Conservation (phyloP, 2,329 filamentous ascomycete genomes). For the Grosmannia serpens region DNA sequence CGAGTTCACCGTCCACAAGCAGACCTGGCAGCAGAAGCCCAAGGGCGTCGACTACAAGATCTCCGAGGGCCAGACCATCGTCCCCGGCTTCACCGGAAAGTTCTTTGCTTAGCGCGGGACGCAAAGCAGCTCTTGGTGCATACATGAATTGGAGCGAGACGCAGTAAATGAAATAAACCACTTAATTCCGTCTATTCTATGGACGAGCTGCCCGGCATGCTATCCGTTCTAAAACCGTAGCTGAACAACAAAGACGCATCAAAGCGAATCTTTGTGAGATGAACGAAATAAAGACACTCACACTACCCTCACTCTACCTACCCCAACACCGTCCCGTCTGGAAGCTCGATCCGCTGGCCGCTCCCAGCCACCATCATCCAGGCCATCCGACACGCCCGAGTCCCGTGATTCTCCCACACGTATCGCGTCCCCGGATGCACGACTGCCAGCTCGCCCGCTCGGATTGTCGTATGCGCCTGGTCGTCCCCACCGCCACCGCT, state of each 20-base stretch:
- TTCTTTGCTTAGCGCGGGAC: background rate
- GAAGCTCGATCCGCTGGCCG: constrained; percentile 24
- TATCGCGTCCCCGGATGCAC: constrained; percentile 32
- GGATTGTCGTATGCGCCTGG: background rate
- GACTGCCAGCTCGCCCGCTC: constrained; percentile 11
- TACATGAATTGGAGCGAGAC: too few relatives aligned
- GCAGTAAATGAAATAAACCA: background rate
- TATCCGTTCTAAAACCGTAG: too few relatives aligned
- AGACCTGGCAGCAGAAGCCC: constrained; percentile 2
- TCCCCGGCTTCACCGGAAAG: background rate
- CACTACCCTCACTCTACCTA: background rate
- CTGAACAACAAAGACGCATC: too few relatives aligned
- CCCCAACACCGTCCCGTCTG: constrained; percentile 23
- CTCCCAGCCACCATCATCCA: constrained; percentile 26
- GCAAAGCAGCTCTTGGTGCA: background rate
- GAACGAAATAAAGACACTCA: too few relatives aligned
- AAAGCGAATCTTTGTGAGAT: too few relatives aligned
- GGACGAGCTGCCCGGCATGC: too few relatives aligned
- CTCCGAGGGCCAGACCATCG: background rate
- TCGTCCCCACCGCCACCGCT: background rate
- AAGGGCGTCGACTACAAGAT: background rate
- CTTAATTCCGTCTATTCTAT: background rate
- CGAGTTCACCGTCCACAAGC: constrained; percentile 2
- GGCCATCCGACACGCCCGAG: constrained; percentile 25
- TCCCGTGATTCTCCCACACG: constrained; percentile 28